Percentiles rank a stretch among this genome's conserved stretches.
Conservation (phyloP, 2,329 filamentous ascomycete species). For the Verticillium albo-atrum region DNA sequence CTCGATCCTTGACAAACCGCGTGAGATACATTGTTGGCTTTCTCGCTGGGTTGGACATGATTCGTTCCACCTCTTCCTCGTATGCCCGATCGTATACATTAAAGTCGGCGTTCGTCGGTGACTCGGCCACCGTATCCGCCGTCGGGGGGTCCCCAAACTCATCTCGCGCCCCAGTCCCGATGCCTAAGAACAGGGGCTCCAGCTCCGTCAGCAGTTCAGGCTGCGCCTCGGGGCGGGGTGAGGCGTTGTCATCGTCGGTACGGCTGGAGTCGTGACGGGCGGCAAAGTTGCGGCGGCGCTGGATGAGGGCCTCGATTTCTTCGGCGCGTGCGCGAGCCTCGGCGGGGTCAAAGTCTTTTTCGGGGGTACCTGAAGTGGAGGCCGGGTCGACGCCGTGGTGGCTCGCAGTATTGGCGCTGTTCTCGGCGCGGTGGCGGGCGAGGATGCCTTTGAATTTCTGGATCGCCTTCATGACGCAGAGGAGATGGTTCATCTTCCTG, state of each 20-base stretch:
- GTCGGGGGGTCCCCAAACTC: conserved; percentile 34
- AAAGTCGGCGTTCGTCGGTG: conserved; percentile 77
- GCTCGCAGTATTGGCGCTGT: conserved; percentile 7
- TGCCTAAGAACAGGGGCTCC: conserved; percentile 64
- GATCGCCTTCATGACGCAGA: conserved; percentile 89
- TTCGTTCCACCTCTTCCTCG: conserved; percentile 72
- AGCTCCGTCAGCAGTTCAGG: conserved; percentile 46
- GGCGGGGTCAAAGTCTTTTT: conserved; percentile 13
- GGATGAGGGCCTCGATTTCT: conserved; percentile 45
- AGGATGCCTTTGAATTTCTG: conserved; percentile 80
- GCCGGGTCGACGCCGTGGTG: conserved; percentile 1
- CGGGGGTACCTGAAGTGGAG: conserved; percentile 2
- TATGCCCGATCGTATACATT: conserved; percentile 89
- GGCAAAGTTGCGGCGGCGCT: conserved; percentile 39
- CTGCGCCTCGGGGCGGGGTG: not conserved
- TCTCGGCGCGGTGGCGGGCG: conserved; percentile 14
- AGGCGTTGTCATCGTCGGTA: conserved; percentile 50
- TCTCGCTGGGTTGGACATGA: conserved; percentile 42
- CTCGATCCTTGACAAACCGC: conserved; percentile 40
- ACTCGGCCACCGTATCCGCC: conserved; percentile 67
- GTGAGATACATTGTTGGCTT: conserved; percentile 45
- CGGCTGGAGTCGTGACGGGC: conserved; percentile 18
- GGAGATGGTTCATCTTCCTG: conserved; percentile 77
- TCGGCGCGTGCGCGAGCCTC: conserved; percentile 35
- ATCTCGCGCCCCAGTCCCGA: conserved; percentile 61